These are phyloP conservation scores for Mallotus repandus DNA, from an alignment of 441 rosid genomes.

Conservation along the genomic window DNA sequence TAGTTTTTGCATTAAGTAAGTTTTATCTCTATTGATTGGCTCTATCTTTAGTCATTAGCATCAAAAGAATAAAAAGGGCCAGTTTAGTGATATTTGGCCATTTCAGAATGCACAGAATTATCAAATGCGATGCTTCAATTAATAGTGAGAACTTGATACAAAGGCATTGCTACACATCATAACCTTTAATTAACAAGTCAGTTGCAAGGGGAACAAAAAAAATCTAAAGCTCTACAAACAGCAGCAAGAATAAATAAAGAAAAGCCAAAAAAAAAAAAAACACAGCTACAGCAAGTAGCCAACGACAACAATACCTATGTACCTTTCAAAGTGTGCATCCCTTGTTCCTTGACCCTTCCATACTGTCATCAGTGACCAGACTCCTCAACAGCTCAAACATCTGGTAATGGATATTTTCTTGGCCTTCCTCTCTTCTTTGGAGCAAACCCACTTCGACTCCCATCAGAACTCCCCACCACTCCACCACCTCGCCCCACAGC, in stretches of 20 bases:
- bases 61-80: no score
- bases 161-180: constrained; percentile 23
- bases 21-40: no score
- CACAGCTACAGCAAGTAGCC: background rate
- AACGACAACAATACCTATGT: constrained; percentile 23
- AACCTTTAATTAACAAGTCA: constrained; percentile 24
- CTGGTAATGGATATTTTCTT: constrained; percentile 46
- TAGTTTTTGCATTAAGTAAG: no score
- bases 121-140: background rate
- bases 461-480: constrained; percentile 18
- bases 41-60: no score
- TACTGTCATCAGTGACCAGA: no score
- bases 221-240: constrained; percentile 24
- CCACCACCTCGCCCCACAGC: constrained; percentile 21
- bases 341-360: constrained; percentile 2
- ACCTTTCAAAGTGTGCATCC: constrained; percentile 3
- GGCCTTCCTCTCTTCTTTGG: constrained; percentile 82
- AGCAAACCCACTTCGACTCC: background rate
- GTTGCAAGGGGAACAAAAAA: constrained; percentile 3
- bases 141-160: background rate
- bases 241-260: background rate
- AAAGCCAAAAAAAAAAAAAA: background rate
- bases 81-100: background rate
- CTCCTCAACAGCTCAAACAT: background rate
- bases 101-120: constrained; percentile 6